These are phyloP conservation scores for Pelargonium cotyledonis DNA, from an alignment of 441 rosid genomes.

Conservation along the genomic window DNA sequence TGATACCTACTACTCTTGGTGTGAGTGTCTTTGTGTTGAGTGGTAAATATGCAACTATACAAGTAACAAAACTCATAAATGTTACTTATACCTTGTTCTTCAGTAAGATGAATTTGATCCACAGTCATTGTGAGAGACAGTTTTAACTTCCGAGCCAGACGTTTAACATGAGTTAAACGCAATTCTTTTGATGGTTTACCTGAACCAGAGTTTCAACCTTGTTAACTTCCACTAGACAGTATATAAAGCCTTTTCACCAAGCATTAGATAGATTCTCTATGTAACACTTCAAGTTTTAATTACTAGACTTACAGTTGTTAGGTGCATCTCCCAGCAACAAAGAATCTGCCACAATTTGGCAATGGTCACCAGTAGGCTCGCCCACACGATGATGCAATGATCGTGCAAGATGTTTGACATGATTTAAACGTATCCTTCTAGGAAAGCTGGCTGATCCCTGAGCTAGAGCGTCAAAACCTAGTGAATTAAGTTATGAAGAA, in stretches of 20 bases:
- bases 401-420: conserved; percentile 72
- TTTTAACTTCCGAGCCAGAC: conserved; percentile 44
- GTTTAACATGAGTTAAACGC: conserved; percentile 64
- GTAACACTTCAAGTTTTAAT: neutral
- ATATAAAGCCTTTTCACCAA: neutral
- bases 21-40: neutral
- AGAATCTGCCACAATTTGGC: conserved; percentile 25
- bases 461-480: conserved; percentile 57
- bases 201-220: conserved; percentile 22
- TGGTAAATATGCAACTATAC: neutral
- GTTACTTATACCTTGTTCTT: conserved; percentile 32
- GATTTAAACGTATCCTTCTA: conserved; percentile 53
- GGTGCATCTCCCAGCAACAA: conserved; percentile 26
- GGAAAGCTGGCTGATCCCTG: conserved; percentile 42
- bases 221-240: conserved; percentile 5
- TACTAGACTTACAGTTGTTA: conserved; percentile 41
- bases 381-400: conserved; percentile 33
- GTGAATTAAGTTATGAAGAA: conserved; percentile 12
- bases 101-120: conserved; percentile 20
- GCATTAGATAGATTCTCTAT: neutral
- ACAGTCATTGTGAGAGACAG: conserved; percentile 22
- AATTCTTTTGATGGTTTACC: conserved; percentile 50
- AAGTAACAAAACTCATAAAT: neutral
- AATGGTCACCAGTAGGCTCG: conserved; percentile 20
- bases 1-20: too few relatives aligned